Percentiles rank a stretch among this genome's conserved stretches.
Evolutionary conservation across 495 filamentous ascomycete species (phyloP).

Genomic region (Xylaria sp.): DNA sequence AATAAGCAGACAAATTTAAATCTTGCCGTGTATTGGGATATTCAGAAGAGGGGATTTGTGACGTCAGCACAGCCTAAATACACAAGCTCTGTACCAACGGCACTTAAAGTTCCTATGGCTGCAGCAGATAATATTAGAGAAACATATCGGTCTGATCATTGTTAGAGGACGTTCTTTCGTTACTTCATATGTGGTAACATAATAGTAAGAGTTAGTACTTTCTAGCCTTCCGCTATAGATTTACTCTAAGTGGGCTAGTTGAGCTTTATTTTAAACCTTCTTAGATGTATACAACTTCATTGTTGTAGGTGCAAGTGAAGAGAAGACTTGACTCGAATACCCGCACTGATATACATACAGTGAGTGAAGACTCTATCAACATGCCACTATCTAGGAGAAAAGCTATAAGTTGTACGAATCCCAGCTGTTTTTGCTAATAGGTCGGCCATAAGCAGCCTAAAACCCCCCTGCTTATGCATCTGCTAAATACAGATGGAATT

Average conservation of each 20-base stretch:
- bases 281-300: neutral
- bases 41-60: slow-evolving; percentile 17
- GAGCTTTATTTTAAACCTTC: neutral
- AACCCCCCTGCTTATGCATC: neutral
- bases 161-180: neutral
- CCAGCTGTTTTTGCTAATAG: neutral
- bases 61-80: slow-evolving; percentile 27
- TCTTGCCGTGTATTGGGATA: neutral
- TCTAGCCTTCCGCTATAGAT: neutral
- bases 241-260: neutral
- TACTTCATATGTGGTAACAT: neutral
- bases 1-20: neutral
- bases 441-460: neutral
- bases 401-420: too few species aligned
- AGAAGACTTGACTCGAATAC: neutral
- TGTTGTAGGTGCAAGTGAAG: neutral
- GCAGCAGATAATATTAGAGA: neutral
- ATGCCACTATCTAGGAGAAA: too few species aligned
- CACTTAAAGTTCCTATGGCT: neutral
- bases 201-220: neutral
- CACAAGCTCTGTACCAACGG: neutral
- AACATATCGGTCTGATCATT: neutral
- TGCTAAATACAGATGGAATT: neutral
- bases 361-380: too few species aligned
- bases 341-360: neutral